Conservation (phyloP, 345 rosid genomes). For the Streptanthus diversifolius region DNA sequence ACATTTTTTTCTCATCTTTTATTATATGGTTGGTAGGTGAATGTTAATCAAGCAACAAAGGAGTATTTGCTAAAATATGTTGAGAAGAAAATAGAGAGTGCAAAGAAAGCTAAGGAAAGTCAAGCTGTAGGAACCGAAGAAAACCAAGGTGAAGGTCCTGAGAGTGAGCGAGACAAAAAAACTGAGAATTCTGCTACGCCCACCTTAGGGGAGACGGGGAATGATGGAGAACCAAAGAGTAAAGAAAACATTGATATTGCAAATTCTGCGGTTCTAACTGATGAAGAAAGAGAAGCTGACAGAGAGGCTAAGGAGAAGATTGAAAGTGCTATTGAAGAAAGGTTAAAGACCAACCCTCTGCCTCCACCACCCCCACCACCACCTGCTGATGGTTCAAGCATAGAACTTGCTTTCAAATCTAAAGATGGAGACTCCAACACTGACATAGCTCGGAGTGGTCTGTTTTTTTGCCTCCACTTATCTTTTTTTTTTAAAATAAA, state of each 20-base stretch:
- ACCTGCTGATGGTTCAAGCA: slow-evolving; percentile 48
- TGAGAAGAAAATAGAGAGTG: slow-evolving; percentile 66
- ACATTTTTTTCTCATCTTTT: neutral
- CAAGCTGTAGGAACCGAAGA: slow-evolving; percentile 42
- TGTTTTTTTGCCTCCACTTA: slow-evolving; percentile 29
- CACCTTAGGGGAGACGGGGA: slow-evolving; percentile 41
- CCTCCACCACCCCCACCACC: slow-evolving; percentile 83
- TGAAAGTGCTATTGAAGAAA: slow-evolving; percentile 67
- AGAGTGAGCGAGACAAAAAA: slow-evolving; percentile 41
- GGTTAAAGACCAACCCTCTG: slow-evolving; percentile 73
- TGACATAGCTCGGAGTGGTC: slow-evolving; percentile 51
- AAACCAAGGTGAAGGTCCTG: slow-evolving; percentile 42
- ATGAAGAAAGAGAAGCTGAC: slow-evolving; percentile 82
- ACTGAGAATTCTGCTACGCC: slow-evolving; percentile 38
- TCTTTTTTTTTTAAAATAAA: neutral
- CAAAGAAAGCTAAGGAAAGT: slow-evolving; percentile 58
- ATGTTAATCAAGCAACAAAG: slow-evolving; percentile 86
- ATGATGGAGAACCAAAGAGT: slow-evolving; percentile 45
- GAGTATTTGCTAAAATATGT: slow-evolving; percentile 80
- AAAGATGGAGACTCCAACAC: slow-evolving; percentile 65
- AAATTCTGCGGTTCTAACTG: slow-evolving; percentile 69
- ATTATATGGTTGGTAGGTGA: slow-evolving; percentile 46
- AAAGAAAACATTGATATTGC: slow-evolving; percentile 58
- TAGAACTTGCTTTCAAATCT: slow-evolving; percentile 54
- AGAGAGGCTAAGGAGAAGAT: slow-evolving; percentile 67